phyloP scores from a whole-genome alignment of 257 asterid species.

The Datura wrightii region DNA sequence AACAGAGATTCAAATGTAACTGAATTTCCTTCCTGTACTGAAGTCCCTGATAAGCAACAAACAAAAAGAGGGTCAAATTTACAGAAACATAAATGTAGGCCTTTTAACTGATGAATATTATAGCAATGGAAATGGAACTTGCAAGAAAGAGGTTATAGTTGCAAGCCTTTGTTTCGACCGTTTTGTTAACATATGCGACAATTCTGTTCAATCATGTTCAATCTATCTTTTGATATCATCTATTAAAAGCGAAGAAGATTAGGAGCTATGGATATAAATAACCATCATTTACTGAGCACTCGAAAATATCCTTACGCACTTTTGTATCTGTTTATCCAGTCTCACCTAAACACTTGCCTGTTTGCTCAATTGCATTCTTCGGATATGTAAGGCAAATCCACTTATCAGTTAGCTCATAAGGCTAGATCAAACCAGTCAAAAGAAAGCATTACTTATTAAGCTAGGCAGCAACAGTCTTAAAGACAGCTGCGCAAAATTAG shows the following conservation, averaged over 20 bases:
- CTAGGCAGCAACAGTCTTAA: background rate
- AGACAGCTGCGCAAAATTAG: background rate
- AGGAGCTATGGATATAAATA: background rate
- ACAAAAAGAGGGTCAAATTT: background rate
- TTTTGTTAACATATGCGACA: background rate
- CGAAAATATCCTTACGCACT: background rate
- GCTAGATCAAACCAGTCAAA: background rate
- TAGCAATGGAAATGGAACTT: background rate
- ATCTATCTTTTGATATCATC: background rate
- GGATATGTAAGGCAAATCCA: background rate
- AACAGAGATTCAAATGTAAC: constrained; percentile 37
- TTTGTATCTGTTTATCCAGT: background rate
- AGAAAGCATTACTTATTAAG: background rate
- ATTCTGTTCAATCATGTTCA: background rate
- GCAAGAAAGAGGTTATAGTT: background rate
- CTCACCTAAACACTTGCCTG: background rate
- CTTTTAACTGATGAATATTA: constrained; percentile 4
- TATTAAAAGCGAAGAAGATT: background rate
- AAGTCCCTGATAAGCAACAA: constrained; percentile 34
- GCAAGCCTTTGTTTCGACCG: background rate
- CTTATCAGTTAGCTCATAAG: background rate
- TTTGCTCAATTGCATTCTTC: background rate
- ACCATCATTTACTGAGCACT: background rate
- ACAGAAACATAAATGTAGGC: background rate
- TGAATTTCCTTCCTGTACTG: background rate